Base-by-base conservation (phyloP, 495 filamentous ascomycete species). In the Aspergillus affinis region DNA sequence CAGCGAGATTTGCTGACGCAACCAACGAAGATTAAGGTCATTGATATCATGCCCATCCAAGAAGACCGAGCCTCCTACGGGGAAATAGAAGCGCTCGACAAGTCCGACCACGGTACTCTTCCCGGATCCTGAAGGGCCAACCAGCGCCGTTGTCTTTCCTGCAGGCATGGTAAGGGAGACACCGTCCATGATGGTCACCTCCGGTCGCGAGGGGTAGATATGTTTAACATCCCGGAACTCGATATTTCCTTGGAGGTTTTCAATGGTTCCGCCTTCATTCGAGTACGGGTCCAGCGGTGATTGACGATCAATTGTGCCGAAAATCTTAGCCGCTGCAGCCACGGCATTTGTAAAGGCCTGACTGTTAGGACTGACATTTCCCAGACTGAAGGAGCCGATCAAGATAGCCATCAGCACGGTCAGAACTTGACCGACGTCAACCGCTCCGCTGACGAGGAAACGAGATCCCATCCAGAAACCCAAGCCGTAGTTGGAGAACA, bases 391-490 rank as follows among this genome's bases (percentile, higher is more conserved):
- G 4, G 94, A 92, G 53, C 92, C 94, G 59, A 96, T 93, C 73
- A 98, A 86, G 61, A 95, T 87, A 23, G 90, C 81, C 81, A 98
- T 85, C 73, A 97, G 77, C 56, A 98, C 92, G 12, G 87, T 98
- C 36, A 97, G 69, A 63, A 79, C 66, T 59, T 77, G 65, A 49
- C 76, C 77, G 6, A 85, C 74, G 36, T 72, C 69, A 23, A 89
- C 78, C n/a, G 87, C 81, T 2, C 86, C 86, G 9, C 81, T 68
- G 0, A 92, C 87, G 7, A 96, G 68, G 72, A 86, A 97, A 49
- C 84, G 81, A 59, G 89, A 92, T 12, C 94, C 94, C 80, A 92
- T 89, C 94, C 94, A 98, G 77, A 98, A 98, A 44, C 92, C 88
- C 44, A 98, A 83, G 32, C 88, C 90, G 64, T 97, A 97, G 72